Base-by-base conservation (phyloP, 169 alveolate genomes). In the Eimeria necatrix region DNA sequence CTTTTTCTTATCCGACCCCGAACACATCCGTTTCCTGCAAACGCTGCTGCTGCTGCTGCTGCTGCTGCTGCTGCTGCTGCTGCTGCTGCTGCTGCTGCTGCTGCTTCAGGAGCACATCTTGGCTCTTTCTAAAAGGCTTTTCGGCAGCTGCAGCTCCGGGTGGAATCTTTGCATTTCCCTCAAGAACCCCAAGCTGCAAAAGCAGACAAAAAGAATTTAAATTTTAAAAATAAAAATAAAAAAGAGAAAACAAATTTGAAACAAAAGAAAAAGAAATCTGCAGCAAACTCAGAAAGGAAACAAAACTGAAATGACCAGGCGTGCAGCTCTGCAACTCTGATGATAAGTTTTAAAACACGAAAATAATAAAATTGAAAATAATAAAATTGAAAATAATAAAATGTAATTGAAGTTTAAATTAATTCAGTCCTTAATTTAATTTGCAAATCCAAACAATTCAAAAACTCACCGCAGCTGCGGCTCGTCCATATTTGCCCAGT, bases 401-500 rank as follows among this genome's bases (percentile, higher is more conserved):
- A 32, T 32, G 2, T 0, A 32, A 32, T 32, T 32, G 41, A 32
- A 32, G 41, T 32, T 32, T 32, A 32, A 32, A 32, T 32, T 32
- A 32, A 32, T 32, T 32, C 2, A 32, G 2, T 32, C n/a, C n/a
- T 32, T 32, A 32, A 0, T 32, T 32, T 32, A 32, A 32, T 32
- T 32, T 32, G 18, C 48, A 76, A 26, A 76, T 12, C 0, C 61
- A 46, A 32, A 4, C 3, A 9, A 46, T 14, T 14, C 32, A 12
- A n/a, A 12, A 41, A 10, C 95, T 96, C 97, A 98, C 92, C 99
- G 94, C 78, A 98, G 97, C 87, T 98, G 98, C n/a, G 97, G 96
- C 87, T 98, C 99, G 32, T 99, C 97, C 98, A 98, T 97, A 95
- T 96, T 94, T 95, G 96, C 96, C 99, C 99, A 98, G 95, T 98